Evolutionary conservation across 2,329 filamentous ascomycete species (phyloP), one percentile per base, ranked within the genome.

Genomic region (Camptophora hylomeconis): DNA sequence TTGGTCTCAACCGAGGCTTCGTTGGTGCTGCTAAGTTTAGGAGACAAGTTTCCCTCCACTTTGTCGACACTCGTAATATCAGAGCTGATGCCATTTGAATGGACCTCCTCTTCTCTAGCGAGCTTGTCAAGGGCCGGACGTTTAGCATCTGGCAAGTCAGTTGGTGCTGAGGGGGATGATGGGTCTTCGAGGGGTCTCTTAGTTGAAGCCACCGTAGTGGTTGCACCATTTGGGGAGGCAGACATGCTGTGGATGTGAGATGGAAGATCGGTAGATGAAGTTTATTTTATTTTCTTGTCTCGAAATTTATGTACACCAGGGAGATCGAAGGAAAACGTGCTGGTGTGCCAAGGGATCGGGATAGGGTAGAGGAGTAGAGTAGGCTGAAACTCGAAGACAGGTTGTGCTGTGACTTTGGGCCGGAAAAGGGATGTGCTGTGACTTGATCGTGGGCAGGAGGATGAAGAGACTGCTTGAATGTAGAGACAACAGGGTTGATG

Each of bases 111-210:
- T 31, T 72, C 75, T 54, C 80, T 83, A 45, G 80, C 67, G 45
- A 84, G 67, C 65, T 95, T 98, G 61, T 95, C 87, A 39, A 98
- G 73, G 20, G 89, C 89, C 26, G 83, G 89, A 45, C 89, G 81
- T 65, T 98, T 98, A 39, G 89, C 89, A 46, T 98, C 89, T 30
- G 92, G 89, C 54, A 94, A 86, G 48, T 95, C 89, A 52, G 73
- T 83, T 20, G 80, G 78, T 39, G 80, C 80, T 17, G 84, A 92
- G 19, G 89, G 89, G 7, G 89, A 98, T 11, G 89, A 95, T 7
- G 87, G 80, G 52, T 95, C 89, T 66, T 98, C 89, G 42, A 98
- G 74, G 37, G 89, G 89, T 50, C 89, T 84, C 72, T 98, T 98
- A 40, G 60, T 54, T 39, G 61, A 62, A 40, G 60, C 54, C 35